Evolutionary conservation across 805 yeast genomes (phyloP), one percentile per base, ranked within the genome.

Genomic region (Suhomyces vadensis): DNA sequence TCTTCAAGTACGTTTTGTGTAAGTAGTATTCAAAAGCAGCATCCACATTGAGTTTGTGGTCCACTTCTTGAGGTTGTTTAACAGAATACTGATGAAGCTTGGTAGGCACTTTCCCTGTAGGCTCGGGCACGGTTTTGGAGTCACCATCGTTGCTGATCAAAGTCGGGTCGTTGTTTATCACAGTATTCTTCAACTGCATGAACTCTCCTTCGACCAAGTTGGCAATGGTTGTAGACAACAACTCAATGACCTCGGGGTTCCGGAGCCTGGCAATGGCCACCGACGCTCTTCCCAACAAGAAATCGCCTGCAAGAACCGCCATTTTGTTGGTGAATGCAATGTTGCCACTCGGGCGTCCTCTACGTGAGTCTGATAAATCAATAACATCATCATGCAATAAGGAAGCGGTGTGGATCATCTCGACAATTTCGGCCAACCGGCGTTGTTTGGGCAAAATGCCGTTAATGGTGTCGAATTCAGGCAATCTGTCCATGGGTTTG

Each of bases 271-370:
- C 95, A 52, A 94, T 83, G 2, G 97, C 91, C 7, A 94, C 97
- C 0, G 98, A 91, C 0, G 99, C 98, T 56, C 99, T 78, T 13
- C 97, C 99, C 37, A 94, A 77, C 46, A 94, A 65, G 67, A 94
- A 94, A 68, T 94, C 99, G 36, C 99, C 99, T 0, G 97, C 98
- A 44, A 94, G 74, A 31, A 94, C 90, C 6, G 99, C 95, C 97
- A 94, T 91, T 60, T 94, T 94, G 69, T 94, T 94, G 22, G 95
- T 87, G 67, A 91, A 94, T 6, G 97, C 97, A 47, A 85, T 77
- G 67, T 94, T 94, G 0, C 97, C 98, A 51, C 87, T 81, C 17
- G 95, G 95, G 58, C 87, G 78, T 35, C 96, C 95, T 51, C 99
- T 76, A 61, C 99, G 77, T 25, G 92, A 78, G 57, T 87, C 97